Base-by-base conservation (phyloP, 2,329 filamentous ascomycete genomes). In the Aureobasidium sp. region DNA sequence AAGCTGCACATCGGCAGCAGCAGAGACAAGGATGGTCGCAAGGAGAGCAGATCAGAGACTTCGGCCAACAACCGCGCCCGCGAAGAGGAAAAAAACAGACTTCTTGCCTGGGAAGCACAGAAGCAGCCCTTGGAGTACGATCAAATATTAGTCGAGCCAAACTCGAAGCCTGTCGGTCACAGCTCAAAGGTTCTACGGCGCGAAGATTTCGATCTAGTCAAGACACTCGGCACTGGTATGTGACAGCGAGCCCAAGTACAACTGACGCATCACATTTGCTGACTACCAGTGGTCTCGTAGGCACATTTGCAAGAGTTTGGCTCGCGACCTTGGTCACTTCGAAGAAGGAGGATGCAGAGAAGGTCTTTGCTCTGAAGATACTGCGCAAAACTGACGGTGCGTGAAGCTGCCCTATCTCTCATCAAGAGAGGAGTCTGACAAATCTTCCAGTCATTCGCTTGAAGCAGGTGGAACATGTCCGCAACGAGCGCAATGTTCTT, bases 391-490 rank as follows among this genome's bases (percentile, higher is more conserved):
- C 77, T 50, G 80, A 83, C 69, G 76, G 77, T 79, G 72, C 61
- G 73, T 27, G 10, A 21, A 39, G 15, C 25, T 16, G 27, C 16
- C 30, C 6, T 10, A 5, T 34, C 13, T 1, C 15, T 30, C 8
- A 3, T 3, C 27, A 25, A 16, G 37, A 44, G 16, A 11, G 8
- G 27, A n/a, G 16, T 39, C 55, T 66, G 45, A 52, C 62, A 63
- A 64, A 57, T 55, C 62, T 36, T 64, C 3, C 53, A 83, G 87
- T 94, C 48, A 88, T 94, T 72, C 87, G 87, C 65, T 82, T 93
- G 62, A 93, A 93, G 79, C 90, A 94, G 71, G 86, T 93, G 67
- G 89, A 93, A 75, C 90, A 94, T 74, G 89, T 93, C 60, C 87
- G 88, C 64, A 89, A 92, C 75, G 90, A 94, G 79, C 87, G 89